Evolutionary conservation across 1,284 basidiomycete species (phyloP).

Genomic region (Ceratobasidium sp.): DNA sequence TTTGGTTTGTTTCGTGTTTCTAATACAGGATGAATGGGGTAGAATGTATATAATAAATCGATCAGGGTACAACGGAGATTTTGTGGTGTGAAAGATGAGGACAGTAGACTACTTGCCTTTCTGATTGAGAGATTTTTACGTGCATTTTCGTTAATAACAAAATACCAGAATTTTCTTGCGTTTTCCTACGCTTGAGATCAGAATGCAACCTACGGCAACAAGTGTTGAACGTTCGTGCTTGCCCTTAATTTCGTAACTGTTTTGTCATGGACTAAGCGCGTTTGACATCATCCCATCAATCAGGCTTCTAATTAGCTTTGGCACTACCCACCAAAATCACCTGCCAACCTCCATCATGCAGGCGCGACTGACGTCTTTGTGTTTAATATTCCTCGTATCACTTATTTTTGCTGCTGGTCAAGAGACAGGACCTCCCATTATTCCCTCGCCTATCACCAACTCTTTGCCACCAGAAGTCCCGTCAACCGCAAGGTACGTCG

Average conservation of each 20-base stretch:
- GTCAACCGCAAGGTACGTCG: not conserved
- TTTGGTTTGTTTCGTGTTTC: not conserved
- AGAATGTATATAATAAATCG: constrained; percentile 41
- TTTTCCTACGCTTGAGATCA: not conserved
- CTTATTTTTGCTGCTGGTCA: not conserved
- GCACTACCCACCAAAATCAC: constrained; percentile 16
- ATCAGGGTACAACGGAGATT: constrained; percentile 35
- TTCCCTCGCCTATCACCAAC: constrained; percentile 21
- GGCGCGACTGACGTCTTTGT: not conserved
- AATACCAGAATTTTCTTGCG: constrained; percentile 28
- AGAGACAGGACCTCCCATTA: constrained; percentile 38
- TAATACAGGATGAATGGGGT: constrained; percentile 16
- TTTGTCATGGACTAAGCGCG: not conserved
- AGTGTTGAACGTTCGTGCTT: not conserved
- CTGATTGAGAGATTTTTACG: constrained; percentile 38
- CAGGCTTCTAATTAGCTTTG: constrained; percentile 27
- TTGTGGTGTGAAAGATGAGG: constrained; percentile 33
- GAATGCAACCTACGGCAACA: not conserved
- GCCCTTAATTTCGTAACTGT: not conserved
- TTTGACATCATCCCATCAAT: constrained; percentile 1
- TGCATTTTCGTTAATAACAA: constrained; percentile 36
- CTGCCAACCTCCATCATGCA: constrained; percentile 4
- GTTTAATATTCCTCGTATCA: not conserved
- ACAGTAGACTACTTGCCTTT: constrained; percentile 36
- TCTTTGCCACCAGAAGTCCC: constrained; percentile 2